phyloP scores from a whole-genome alignment of 2,329 filamentous ascomycete genomes.

The Pyrenochaeta sp. region DNA sequence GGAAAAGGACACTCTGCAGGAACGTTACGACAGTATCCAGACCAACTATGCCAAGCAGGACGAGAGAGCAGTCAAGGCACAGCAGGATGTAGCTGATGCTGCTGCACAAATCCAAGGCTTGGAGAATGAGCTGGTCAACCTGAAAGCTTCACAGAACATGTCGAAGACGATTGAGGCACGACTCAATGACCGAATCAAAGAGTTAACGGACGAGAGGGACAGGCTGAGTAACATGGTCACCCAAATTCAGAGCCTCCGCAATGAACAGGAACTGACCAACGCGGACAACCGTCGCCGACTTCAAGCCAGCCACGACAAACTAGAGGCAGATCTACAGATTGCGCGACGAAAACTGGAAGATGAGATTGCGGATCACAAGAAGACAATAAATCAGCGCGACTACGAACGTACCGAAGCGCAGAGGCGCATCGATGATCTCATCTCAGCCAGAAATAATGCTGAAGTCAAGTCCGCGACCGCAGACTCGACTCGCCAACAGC shows the following conservation, averaged over 20 bases:
- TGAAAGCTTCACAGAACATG: constrained; percentile 93
- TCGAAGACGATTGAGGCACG: constrained; percentile 94
- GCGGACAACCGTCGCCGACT: constrained; percentile 82
- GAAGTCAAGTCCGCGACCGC: constrained; percentile 86
- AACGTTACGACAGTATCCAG: constrained; percentile 77
- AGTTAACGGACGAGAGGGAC: constrained; percentile 81
- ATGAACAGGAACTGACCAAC: constrained; percentile 87
- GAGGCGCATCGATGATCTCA: constrained; percentile 91
- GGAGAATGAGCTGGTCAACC: constrained; percentile 87
- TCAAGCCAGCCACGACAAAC: constrained; percentile 76
- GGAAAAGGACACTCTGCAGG: constrained; percentile 88
- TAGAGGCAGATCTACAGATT: constrained; percentile 80
- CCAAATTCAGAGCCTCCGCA: constrained; percentile 87
- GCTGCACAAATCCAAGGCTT: constrained; percentile 84
- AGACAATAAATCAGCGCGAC: constrained; percentile 82
- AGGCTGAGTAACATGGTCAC: constrained; percentile 83
- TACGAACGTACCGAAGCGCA: constrained; percentile 89
- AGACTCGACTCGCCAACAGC: constrained; percentile 87
- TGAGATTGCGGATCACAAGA: constrained; percentile 85
- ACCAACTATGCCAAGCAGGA: constrained; percentile 91
- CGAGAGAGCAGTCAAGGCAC: constrained; percentile 86
- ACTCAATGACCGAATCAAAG: constrained; percentile 87
- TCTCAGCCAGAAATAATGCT: constrained; percentile 77
- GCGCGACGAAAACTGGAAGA: constrained; percentile 85
- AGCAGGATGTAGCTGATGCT: constrained; percentile 90